These are phyloP conservation scores for Ganoderma resinaceum DNA, from an alignment of 1,284 basidiomycete species.

Conservation along the genomic window DNA sequence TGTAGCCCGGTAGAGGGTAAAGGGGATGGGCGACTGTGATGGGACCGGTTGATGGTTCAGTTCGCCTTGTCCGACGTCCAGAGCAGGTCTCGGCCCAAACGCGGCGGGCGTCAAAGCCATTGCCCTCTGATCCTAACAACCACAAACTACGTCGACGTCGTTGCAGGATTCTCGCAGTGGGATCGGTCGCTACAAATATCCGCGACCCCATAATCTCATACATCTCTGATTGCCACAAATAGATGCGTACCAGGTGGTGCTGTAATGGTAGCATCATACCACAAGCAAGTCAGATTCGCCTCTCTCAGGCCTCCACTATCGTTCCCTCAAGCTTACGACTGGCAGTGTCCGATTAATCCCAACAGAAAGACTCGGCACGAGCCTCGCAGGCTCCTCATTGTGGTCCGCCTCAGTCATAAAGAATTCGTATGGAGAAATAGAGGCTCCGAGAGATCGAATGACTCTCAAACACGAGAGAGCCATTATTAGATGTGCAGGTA, in stretches of 20 bases:
- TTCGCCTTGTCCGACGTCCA: neutral
- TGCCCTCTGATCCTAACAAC: conserved; percentile 23
- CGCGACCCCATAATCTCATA: neutral
- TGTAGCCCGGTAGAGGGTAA: conserved; percentile 19
- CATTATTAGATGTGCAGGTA: neutral
- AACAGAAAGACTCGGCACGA: too few species aligned
- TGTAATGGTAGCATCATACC: too few species aligned
- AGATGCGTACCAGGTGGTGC: too few species aligned
- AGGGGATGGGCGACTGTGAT: neutral
- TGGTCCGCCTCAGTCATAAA: neutral
- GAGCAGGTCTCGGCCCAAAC: neutral
- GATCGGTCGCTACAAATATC: too few species aligned
- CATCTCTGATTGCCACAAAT: too few species aligned
- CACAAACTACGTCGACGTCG: conserved; percentile 14
- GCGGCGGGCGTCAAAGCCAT: conserved; percentile 21
- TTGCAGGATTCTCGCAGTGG: too few species aligned
- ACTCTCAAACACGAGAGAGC: neutral
- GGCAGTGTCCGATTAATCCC: too few species aligned
- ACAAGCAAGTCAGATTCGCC: too few species aligned
- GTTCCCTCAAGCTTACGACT: too few species aligned
- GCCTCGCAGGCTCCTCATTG: neutral
- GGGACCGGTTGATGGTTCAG: neutral
- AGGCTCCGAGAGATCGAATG: neutral
- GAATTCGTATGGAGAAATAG: neutral
- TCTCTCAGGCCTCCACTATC: too few species aligned